Percentiles rank a stretch among this genome's conserved stretches.
Evolutionary conservation across 1,284 basidiomycete genomes (phyloP).

Genomic region (Earliella scabrosa): DNA sequence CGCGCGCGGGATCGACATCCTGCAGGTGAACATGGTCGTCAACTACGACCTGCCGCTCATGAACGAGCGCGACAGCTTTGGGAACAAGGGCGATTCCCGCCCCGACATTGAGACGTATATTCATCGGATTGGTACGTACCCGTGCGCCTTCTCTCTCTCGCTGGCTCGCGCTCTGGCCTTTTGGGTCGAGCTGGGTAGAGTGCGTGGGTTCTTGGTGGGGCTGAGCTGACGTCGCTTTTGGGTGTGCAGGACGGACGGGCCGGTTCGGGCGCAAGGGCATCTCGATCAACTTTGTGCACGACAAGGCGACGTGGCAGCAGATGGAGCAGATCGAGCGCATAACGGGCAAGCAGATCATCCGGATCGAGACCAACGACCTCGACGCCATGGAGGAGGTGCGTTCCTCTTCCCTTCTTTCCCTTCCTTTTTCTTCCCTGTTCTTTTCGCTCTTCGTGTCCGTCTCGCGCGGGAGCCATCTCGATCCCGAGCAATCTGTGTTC

Average conservation of each 20-base stretch:
- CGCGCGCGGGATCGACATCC: slow-evolving; percentile 97
- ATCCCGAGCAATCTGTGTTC: slow-evolving; percentile 4
- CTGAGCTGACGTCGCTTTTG: neutral
- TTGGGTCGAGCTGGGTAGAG: too few relatives aligned
- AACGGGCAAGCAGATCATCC: slow-evolving; percentile 76
- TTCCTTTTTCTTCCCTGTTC: too few relatives aligned
- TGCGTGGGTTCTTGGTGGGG: too few relatives aligned
- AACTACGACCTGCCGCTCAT: slow-evolving; percentile 97
- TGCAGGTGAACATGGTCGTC: slow-evolving; percentile 99
- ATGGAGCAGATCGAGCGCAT: slow-evolving; percentile 85
- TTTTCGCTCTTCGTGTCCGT: too few relatives aligned
- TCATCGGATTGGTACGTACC: slow-evolving; percentile 90
- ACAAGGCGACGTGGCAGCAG: slow-evolving; percentile 81
- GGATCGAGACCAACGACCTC: slow-evolving; percentile 84
- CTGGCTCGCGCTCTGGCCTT: too few relatives aligned
- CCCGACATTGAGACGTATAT: slow-evolving; percentile 98
- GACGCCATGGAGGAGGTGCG: slow-evolving; percentile 89
- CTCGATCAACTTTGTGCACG: slow-evolving; percentile 96
- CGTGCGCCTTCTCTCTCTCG: too few relatives aligned
- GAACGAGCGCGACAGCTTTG: slow-evolving; percentile 60
- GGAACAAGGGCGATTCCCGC: slow-evolving; percentile 46
- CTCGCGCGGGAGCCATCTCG: slow-evolving; percentile 11
- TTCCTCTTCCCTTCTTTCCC: too few relatives aligned
- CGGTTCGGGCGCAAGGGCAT: slow-evolving; percentile 95
- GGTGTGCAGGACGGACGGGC: slow-evolving; percentile 81